These are phyloP conservation scores for Colletotrichum navitas DNA, from an alignment of 2,329 filamentous ascomycete genomes.

Conservation along the genomic window DNA sequence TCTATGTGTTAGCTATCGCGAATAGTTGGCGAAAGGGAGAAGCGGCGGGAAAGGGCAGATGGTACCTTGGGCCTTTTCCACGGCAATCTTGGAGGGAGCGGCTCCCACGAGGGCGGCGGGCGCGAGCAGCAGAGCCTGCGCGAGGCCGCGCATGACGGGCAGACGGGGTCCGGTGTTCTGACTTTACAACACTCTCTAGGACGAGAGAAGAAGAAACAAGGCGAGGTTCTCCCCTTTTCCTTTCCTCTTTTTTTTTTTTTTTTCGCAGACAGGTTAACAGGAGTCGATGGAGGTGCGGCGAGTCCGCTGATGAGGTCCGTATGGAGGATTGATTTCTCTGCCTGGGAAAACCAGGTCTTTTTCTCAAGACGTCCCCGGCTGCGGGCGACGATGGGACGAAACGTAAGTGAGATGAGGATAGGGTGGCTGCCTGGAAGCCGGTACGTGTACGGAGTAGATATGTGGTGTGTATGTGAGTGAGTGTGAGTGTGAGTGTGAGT, in stretches of 20 bases:
- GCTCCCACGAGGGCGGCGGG: constrained; percentile 53
- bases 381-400: background rate
- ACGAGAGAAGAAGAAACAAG: background rate
- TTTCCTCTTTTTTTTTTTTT: no score
- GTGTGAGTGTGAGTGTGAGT: no score
- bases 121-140: constrained; percentile 50
- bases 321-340: background rate
- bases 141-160: constrained; percentile 37
- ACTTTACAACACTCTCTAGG: background rate
- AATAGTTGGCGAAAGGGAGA: background rate
- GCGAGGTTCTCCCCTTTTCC: background rate
- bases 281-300: background rate
- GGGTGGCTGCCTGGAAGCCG: constrained; percentile 16
- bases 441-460: background rate
- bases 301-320: background rate
- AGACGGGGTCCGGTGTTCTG: background rate
- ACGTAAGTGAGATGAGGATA: background rate
- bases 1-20: background rate
- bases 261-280: background rate
- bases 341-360: constrained; percentile 16
- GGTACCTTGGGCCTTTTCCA: constrained; percentile 24
- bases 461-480: background rate
- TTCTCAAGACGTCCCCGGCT: background rate
- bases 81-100: constrained; percentile 38
- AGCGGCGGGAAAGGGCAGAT: background rate